These are phyloP conservation scores for Penicillium malachiteum DNA, from an alignment of 495 filamentous ascomycete species.

Conservation along the genomic window DNA sequence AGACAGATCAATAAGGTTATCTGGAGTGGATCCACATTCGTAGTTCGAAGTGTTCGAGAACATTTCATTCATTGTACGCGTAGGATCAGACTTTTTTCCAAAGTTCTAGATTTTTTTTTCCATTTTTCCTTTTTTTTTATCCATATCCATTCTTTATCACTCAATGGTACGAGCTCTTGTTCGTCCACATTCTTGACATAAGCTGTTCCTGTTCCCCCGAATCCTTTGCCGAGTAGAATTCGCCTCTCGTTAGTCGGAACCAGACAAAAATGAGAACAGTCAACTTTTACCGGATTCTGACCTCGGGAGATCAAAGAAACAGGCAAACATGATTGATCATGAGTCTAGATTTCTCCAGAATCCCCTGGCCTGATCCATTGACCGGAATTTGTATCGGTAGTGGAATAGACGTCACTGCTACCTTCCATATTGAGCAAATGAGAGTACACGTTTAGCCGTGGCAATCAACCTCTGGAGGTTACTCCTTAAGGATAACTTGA, in stretches of 20 bases:
- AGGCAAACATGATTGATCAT: too few relatives aligned
- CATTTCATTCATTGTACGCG: background rate
- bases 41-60: background rate
- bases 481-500: too few relatives aligned
- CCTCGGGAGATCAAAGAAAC: background rate
- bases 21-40: background rate
- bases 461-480: too few relatives aligned
- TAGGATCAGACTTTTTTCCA: background rate
- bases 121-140: background rate
- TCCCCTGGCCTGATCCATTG: too few relatives aligned
- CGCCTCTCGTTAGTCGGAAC: background rate
- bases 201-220: background rate
- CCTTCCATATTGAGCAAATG: too few relatives aligned
- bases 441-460: too few relatives aligned
- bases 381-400: too few relatives aligned
- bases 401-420: too few relatives aligned
- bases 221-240: background rate
- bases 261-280: background rate
- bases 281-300: background rate
- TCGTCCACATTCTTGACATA: constrained; percentile 5
- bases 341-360: too few relatives aligned
- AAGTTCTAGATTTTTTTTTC: background rate
- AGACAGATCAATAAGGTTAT: constrained; percentile 5
- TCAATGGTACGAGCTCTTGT: constrained; percentile 1
- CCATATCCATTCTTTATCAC: background rate